phyloP scores from a whole-genome alignment of 805 yeast species.

The Ogataea glucozyma region DNA sequence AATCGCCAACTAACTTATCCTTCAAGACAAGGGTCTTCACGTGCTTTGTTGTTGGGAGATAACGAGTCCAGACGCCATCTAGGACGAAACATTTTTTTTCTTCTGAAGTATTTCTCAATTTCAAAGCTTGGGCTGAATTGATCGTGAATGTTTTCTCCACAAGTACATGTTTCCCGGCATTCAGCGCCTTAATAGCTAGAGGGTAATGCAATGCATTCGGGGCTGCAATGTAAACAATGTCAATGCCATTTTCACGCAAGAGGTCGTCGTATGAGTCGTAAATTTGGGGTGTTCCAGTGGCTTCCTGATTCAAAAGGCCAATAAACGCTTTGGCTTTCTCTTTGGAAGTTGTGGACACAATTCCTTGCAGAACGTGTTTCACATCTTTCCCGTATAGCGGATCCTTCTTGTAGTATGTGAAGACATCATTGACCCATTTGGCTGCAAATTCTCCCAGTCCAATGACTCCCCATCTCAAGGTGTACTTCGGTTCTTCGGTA shows the following conservation, averaged over 20 bases:
- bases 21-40: constrained; percentile 36
- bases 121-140: constrained; percentile 45
- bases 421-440: constrained; percentile 41
- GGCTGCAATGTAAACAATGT: constrained; percentile 53
- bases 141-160: constrained; percentile 58
- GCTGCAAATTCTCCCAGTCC: constrained; percentile 50
- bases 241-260: constrained; percentile 40
- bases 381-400: constrained; percentile 19
- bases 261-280: constrained; percentile 41
- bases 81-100: constrained; percentile 45
- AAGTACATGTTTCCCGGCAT: constrained; percentile 49
- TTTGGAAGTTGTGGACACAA: constrained; percentile 39
- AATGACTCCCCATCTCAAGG: constrained; percentile 46
- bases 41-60: constrained; percentile 45
- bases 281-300: background rate
- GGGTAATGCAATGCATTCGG: constrained; percentile 53
- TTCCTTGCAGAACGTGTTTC: constrained; percentile 39
- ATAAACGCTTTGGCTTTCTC: constrained; percentile 30
- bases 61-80: constrained; percentile 62
- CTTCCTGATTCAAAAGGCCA: constrained; percentile 15
- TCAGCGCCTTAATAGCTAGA: constrained; percentile 43
- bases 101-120: constrained; percentile 44
- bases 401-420: constrained; percentile 25
- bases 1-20: constrained; percentile 43
- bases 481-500: constrained; percentile 3